Evolutionary conservation across 371 early-diverging fungal species (phyloP).

Genomic region (Vairimorpha necatrix): DNA sequence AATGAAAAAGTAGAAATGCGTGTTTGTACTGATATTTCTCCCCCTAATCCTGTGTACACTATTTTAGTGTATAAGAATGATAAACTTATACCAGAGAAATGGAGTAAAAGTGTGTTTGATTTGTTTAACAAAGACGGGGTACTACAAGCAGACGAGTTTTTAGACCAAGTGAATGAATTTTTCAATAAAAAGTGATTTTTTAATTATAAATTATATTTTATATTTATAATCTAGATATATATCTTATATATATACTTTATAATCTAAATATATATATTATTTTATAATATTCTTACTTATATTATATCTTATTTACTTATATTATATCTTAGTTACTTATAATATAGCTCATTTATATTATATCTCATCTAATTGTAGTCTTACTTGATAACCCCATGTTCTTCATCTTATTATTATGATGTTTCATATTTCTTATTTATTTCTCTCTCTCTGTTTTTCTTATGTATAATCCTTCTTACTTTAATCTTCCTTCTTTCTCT

Average conservation of each 20-base stretch:
- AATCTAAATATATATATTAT: no score
- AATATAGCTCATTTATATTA: no score
- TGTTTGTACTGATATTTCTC: constrained; percentile 12
- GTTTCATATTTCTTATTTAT: not conserved
- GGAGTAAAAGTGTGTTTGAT: constrained; percentile 46
- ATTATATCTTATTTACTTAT: no score
- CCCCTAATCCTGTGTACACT: constrained; percentile 28
- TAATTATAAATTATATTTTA: not conserved
- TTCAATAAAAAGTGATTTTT: constrained; percentile 39
- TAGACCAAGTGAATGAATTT: constrained; percentile 41
- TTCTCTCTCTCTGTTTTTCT: not conserved
- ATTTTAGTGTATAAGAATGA: constrained; percentile 31
- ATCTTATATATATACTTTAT: not conserved
- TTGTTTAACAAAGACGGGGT: constrained; percentile 48
- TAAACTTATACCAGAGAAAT: constrained; percentile 39
- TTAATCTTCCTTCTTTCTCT: not conserved
- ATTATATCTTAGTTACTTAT: no score
- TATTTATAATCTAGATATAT: not conserved
- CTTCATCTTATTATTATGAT: no score
- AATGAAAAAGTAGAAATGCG: not conserved
- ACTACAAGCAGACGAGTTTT: constrained; percentile 33
- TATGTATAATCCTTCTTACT: not conserved
- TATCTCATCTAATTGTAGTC: no score
- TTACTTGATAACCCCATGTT: no score
- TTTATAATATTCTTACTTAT: no score